A percentile compares a stretch with the other conserved stretches of the same genome.
Evolutionary conservation across 108 stramenopile genomes (phyloP).

Genomic region (Cyclotella sp.): DNA sequence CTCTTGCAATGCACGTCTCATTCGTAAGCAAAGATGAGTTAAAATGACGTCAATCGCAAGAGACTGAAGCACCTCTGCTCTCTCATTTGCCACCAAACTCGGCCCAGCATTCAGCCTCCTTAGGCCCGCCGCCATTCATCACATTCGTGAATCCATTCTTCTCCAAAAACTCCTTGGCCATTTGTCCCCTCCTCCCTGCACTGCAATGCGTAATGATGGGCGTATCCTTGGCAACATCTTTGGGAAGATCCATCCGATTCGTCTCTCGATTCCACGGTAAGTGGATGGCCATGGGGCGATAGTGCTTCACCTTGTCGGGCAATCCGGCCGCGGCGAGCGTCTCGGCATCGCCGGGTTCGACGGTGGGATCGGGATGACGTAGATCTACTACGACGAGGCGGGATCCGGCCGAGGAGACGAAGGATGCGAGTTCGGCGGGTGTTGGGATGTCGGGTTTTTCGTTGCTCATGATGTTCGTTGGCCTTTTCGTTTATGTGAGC

Average conservation of each 20-base stretch:
- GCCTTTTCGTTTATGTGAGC: too few relatives aligned
- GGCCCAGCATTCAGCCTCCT: constrained; percentile 86
- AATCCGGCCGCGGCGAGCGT: constrained; percentile 62
- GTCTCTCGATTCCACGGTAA: constrained; percentile 71
- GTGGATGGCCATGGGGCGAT: constrained; percentile 68
- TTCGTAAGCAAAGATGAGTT: too few relatives aligned
- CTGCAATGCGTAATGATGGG: constrained; percentile 92
- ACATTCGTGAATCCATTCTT: constrained; percentile 85
- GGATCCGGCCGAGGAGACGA: constrained; percentile 70
- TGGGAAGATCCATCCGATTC: constrained; percentile 70
- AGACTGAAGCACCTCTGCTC: too few relatives aligned
- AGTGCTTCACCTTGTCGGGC: constrained; percentile 36
- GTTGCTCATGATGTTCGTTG: too few relatives aligned
- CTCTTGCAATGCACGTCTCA: too few relatives aligned
- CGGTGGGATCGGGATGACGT: constrained; percentile 74
- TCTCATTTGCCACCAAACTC: constrained; percentile 77
- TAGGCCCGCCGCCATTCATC: constrained; percentile 88
- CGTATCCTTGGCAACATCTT: constrained; percentile 64
- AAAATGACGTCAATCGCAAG: too few relatives aligned
- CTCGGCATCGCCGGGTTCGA: constrained; percentile 85
- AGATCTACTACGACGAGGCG: constrained; percentile 79
- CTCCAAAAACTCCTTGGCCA: constrained; percentile 84
- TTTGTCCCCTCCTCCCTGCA: constrained; percentile 84
- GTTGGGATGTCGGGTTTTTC: constrained; percentile 81
- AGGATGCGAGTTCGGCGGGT: constrained; percentile 69